A percentile compares a stretch with the other conserved stretches of the same genome.
Evolutionary conservation across 306 rosid species (phyloP).

Genomic region (apple (Malus domestica)): DNA sequence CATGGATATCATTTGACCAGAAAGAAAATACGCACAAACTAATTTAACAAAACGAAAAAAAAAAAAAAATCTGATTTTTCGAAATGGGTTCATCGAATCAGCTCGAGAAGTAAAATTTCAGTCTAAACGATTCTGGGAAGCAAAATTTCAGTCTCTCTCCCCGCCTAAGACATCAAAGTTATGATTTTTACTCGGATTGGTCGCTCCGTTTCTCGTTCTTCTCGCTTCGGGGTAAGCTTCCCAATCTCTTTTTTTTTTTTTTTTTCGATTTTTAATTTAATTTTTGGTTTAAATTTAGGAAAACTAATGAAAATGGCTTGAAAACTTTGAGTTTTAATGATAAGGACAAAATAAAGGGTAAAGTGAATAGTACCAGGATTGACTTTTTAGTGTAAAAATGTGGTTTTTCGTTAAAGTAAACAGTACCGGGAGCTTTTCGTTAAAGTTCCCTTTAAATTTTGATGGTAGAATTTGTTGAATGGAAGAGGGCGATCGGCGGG

Average conservation of each 20-base stretch:
- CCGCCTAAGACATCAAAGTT: neutral
- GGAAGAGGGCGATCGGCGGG: slow-evolving; percentile 43
- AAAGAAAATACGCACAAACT: neutral
- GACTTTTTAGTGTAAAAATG: too few relatives aligned
- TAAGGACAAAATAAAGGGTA: too few relatives aligned
- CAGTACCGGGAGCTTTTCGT: too few relatives aligned
- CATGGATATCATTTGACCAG: too few relatives aligned
- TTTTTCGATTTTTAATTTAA: neutral
- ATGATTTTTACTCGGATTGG: slow-evolving; percentile 60
- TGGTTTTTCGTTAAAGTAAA: too few relatives aligned
- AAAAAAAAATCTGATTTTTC: neutral
- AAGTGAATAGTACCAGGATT: too few relatives aligned
- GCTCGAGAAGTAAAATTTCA: neutral
- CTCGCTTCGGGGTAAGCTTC: slow-evolving; percentile 42
- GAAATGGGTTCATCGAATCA: slow-evolving; percentile 6
- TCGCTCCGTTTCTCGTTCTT: slow-evolving; percentile 62
- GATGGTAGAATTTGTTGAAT: slow-evolving; percentile 38
- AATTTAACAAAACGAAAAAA: neutral
- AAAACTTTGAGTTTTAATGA: too few relatives aligned
- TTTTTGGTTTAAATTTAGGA: neutral
- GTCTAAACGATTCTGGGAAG: neutral
- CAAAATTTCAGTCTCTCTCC: neutral
- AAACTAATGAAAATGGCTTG: too few relatives aligned
- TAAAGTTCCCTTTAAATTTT: slow-evolving; percentile 7
- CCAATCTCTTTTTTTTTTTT: neutral